Evolutionary conservation across 495 filamentous ascomycete species (phyloP), one percentile per base, ranked within the genome.

Genomic region (Xeromyces bisporus): DNA sequence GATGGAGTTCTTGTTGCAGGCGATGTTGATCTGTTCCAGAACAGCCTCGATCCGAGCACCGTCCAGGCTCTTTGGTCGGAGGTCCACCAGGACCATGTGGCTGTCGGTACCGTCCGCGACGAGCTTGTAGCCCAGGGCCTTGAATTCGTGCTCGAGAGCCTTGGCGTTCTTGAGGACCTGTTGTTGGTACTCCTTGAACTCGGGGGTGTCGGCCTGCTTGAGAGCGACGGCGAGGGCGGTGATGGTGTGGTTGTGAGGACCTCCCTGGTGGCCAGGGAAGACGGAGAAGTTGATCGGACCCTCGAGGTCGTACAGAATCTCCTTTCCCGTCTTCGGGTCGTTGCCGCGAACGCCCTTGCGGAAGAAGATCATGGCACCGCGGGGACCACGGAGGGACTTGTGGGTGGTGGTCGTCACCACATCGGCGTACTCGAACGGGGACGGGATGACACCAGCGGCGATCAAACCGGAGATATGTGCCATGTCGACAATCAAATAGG

Each of bases 311-410:
- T 94, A 99, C 48, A 84, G 48, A 40, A 71, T 73, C 57, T 94
- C 75, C 66, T 94, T 89, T 43, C 82, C 80, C 33, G 72, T 69
- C 73, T 94, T 96, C 53, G 77, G 62, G 51, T 96, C 82, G 27
- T 73, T 73, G 50, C 73, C 79, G 44, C 86, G 74, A 31, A 94
- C 80, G 47, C 91, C 91, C 62, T 87, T 91, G 48, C 91, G 81
- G 74, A 83, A 99, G 72, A 99, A 99, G 62, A 99, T 99, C 91
- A 99, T 99, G 51, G 91, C 91, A 52, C 91, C 91, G 60, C 91
- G 80, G 33, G 91, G 91, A 32, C 91, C 91, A 66, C 91, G 83
- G 46, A 99, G 80, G 30, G 86, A 93, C 73, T 99, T 99, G 75
- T 99, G 91, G 29, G 91, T 99, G 35, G 91, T 99, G 34, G 91